phyloP scores from a whole-genome alignment of 176 grass and related monocot species.

The Oryza meridionalis region DNA sequence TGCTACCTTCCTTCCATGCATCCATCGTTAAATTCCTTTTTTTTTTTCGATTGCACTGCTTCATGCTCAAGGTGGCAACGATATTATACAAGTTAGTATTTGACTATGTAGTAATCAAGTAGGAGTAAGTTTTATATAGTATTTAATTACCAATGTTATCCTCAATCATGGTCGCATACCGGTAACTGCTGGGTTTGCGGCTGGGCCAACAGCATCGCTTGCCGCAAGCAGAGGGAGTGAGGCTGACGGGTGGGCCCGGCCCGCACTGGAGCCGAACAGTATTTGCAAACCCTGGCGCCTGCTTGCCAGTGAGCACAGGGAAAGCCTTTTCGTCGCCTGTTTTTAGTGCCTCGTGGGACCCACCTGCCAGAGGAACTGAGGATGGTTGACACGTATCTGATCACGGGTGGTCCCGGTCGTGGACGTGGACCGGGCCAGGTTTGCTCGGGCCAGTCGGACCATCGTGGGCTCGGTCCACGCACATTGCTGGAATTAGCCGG shows the following conservation, averaged over 20 bases:
- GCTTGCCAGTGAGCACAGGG: neutral
- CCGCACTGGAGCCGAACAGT: constrained; percentile 18
- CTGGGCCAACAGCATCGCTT: neutral
- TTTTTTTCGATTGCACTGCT: neutral
- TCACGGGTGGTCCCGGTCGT: constrained; percentile 24
- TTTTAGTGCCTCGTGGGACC: constrained; percentile 1
- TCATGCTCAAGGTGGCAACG: neutral
- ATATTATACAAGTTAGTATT: neutral
- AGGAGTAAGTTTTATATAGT: neutral
- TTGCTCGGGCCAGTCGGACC: neutral
- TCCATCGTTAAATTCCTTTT: neutral
- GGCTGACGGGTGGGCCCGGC: constrained; percentile 25
- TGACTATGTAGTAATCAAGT: neutral
- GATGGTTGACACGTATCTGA: constrained; percentile 42
- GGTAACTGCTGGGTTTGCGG: neutral
- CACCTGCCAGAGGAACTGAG: neutral
- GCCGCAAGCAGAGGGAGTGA: neutral
- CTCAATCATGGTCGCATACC: neutral
- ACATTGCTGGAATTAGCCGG: no score
- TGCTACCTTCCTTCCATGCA: neutral
- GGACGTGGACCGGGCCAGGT: constrained; percentile 36
- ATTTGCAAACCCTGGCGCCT: constrained; percentile 27
- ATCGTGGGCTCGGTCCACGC: constrained; percentile 22
- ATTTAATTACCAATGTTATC: neutral
- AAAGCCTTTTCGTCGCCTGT: constrained; percentile 42